Evolutionary conservation across 805 yeast species (phyloP).

Genomic region (Maudiozyma saulgeensis): DNA sequence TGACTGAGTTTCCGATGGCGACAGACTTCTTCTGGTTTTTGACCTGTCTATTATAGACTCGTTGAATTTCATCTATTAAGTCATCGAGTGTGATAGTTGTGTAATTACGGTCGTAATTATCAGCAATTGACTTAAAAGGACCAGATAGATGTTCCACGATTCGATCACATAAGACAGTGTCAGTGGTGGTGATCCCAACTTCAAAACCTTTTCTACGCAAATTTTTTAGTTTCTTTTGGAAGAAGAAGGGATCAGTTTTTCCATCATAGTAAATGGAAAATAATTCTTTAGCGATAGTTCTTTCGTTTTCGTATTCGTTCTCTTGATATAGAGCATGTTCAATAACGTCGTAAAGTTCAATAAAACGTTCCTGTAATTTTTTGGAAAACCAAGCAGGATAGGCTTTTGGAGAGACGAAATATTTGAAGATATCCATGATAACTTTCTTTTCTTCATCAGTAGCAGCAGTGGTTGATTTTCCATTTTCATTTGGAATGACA

Average conservation of each 20-base stretch:
- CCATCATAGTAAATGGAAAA: not conserved
- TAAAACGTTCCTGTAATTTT: not conserved
- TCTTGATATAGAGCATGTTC: not conserved
- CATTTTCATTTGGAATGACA: not conserved
- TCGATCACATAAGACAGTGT: not conserved
- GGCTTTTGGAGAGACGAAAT: not conserved
- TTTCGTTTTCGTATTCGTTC: not conserved
- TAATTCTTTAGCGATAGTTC: not conserved
- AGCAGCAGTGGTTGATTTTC: not conserved
- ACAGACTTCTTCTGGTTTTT: not conserved
- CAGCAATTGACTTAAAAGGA: not conserved
- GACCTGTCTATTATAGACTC: not conserved
- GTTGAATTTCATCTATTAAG: not conserved
- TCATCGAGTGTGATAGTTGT: not conserved
- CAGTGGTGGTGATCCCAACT: not conserved
- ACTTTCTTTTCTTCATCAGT: not conserved
- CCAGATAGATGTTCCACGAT: not conserved
- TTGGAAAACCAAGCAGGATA: slow-evolving; percentile 1
- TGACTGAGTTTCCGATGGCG: not conserved
- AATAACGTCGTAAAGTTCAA: slow-evolving; percentile 1
- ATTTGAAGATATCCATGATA: not conserved
- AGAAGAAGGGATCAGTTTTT: slow-evolving; percentile 1
- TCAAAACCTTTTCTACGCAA: not conserved
- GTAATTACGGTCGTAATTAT: not conserved
- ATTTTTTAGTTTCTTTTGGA: not conserved